A percentile compares a stretch with the other conserved stretches of the same genome.
phyloP scores from a whole-genome alignment of 106 monocot genomes.

The Apostasia ramifera region DNA sequence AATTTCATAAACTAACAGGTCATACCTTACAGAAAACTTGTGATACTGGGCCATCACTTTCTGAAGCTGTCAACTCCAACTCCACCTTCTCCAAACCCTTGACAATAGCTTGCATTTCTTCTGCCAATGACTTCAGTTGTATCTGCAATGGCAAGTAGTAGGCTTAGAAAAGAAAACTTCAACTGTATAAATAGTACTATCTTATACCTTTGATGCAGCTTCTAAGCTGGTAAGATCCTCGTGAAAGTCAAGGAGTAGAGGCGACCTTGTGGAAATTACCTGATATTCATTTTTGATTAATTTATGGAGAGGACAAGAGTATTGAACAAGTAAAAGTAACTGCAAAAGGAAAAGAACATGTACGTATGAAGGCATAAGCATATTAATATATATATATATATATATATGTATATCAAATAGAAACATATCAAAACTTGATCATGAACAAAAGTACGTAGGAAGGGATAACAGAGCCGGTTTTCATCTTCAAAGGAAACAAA shows the following conservation, averaged over 20 bases:
- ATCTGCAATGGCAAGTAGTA: slow-evolving; percentile 26
- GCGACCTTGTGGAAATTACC: slow-evolving; percentile 80
- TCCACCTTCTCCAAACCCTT: slow-evolving; percentile 92
- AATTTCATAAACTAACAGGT: too few relatives aligned
- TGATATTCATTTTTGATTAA: slow-evolving; percentile 20
- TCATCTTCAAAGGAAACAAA: too few relatives aligned
- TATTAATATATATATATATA: not conserved
- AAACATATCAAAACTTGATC: not conserved
- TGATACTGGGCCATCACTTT: slow-evolving; percentile 96
- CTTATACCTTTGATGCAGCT: slow-evolving; percentile 78
- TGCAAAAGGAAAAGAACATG: not conserved
- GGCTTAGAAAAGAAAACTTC: not conserved
- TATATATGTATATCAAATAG: too few relatives aligned
- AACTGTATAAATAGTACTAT: not conserved
- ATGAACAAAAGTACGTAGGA: too few relatives aligned
- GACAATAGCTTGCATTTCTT: slow-evolving; percentile 97
- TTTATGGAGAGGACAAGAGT: not conserved
- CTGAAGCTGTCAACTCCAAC: slow-evolving; percentile 64
- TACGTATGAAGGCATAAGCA: not conserved
- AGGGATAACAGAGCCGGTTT: too few relatives aligned
- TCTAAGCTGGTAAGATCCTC: slow-evolving; percentile 73
- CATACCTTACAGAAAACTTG: slow-evolving; percentile 82
- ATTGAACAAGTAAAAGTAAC: not conserved
- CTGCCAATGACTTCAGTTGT: slow-evolving; percentile 83
- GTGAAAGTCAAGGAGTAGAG: slow-evolving; percentile 82